Base-by-base conservation (phyloP, 208 protist genomes). In the Acanthamoeba culbertsoni region DNA sequence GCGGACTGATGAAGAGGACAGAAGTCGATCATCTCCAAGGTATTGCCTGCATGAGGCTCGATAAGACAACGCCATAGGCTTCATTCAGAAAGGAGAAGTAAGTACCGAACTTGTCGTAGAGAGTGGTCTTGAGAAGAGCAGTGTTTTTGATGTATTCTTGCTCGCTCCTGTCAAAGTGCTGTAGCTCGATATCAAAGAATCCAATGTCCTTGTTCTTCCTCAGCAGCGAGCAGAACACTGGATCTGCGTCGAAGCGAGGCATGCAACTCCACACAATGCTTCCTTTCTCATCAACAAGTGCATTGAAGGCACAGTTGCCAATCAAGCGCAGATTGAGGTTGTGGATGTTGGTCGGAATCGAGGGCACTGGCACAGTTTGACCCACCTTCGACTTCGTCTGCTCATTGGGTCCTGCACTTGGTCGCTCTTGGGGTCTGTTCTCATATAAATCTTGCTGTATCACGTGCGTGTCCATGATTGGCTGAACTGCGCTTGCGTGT, bases 231-330 rank as follows among this genome's bases (percentile, higher is more conserved):
- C 95, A 96, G 91, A 96, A 96, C 23, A 96, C 93, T 53, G 95
- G 95, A 95, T 96, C 95, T 3, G 90, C 95, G 94, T 96, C 95
- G 51, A 96, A 96, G 55, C 95, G 73, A 6, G 95, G 95, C 55
- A 96, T 93, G 79, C 95, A 96, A 43, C 75, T 94, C 92, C 92
- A 94, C 77, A 73, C 42, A 31, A 94, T 94, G 55, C 92, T 48
- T 28, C 86, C 90, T 35, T 35, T 16, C 33, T 95, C 93, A 84
- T 96, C 94, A 14, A 96, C 89, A 0, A 96, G 46, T 28, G 95
- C 95, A 63, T 86, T 93, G 71, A 96, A 95, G 46, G 55, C 42
- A 48, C 95, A 91, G 75, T 96, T 96, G 26, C 95, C 94, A 65
- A 96, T 95, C 20, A 96, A 20, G 28, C 90, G 82, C 6, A 96